Conservation (phyloP, 2,329 filamentous ascomycete species). For the Zymoseptoria ardabiliae region DNA sequence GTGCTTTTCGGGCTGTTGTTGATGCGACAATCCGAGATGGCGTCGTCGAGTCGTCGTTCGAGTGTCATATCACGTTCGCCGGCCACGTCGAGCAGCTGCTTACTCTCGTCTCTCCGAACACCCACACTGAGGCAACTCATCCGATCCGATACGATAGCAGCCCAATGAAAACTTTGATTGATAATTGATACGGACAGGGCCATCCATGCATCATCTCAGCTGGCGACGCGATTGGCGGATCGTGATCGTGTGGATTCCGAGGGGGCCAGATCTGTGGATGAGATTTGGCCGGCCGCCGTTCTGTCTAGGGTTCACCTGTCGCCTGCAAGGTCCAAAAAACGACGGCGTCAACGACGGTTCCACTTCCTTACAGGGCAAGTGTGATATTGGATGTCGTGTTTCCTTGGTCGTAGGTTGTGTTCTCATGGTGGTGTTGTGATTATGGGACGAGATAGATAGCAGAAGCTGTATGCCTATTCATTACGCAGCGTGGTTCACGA, state of each 20-base stretch:
- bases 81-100: too few relatives aligned
- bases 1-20: too few relatives aligned
- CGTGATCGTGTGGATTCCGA: not conserved
- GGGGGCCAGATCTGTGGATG: not conserved
- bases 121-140: too few relatives aligned
- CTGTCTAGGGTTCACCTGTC: not conserved
- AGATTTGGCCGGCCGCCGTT: not conserved
- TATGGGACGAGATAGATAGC: too few relatives aligned
- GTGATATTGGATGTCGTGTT: not conserved
- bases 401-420: not conserved
- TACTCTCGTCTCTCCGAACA: too few relatives aligned
- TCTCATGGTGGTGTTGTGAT: too few relatives aligned
- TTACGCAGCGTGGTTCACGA: not conserved
- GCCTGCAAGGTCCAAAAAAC: not conserved
- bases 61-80: too few relatives aligned
- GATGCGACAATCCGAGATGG: too few relatives aligned
- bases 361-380: not conserved
- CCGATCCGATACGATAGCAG: not conserved
- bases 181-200: not conserved
- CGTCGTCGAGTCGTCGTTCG: too few relatives aligned
- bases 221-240: not conserved
- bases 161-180: not conserved
- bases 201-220: not conserved
- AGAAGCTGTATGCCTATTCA: not conserved
- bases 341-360: not conserved